Base-by-base conservation (phyloP, 176 grass and related monocot genomes). In the Alloteropsis semialata region DNA sequence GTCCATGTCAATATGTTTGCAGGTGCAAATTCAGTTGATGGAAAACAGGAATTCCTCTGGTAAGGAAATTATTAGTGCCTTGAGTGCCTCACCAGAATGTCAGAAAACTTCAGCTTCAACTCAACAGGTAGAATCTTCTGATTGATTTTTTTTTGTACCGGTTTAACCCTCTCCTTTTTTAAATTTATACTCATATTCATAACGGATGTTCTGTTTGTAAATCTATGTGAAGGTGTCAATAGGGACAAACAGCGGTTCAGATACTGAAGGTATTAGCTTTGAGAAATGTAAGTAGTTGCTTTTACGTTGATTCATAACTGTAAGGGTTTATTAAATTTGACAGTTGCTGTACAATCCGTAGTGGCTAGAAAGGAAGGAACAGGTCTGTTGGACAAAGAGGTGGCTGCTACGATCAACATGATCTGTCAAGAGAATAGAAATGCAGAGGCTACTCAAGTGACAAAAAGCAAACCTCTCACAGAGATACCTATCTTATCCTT, bases 251-350 rank as follows among this genome's bases (percentile, higher is more conserved):
- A 73, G 29, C 38, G 12, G 45, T n/a, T 84, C 81, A 79, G 64
- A 65, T 58, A 65, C 16, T 12, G 56, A 36, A 60, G 27, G 77
- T 74, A 41, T 56, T 66, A 64, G 29, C 54, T 84, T 68, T 36
- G 72, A 88, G 65, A 72, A 79, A 84, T 84, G 86, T 84, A 65
- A 84, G 74, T 88, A 66, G 17, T 54, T 56, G 8, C 27, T 78
- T 54, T 65, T 43, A 65, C 28, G 64, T 11, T 64, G 73, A 25
- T 55, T 19, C 22, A 38, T 56, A 15, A 37, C 37, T 43, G 55
- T 37, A 17, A 74, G 55, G 28, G 5, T 57, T 65, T 64, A 83
- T 53, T 46, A 83, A 80, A 70, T 70, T 28, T 70, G 41, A 75
- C 18, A 72, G 54, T 54, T 45, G 27, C 0, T 55, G 66, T 88